phyloP scores from a whole-genome alignment of 2,329 filamentous ascomycete genomes.

The Pseudogymnoascus sp. region DNA sequence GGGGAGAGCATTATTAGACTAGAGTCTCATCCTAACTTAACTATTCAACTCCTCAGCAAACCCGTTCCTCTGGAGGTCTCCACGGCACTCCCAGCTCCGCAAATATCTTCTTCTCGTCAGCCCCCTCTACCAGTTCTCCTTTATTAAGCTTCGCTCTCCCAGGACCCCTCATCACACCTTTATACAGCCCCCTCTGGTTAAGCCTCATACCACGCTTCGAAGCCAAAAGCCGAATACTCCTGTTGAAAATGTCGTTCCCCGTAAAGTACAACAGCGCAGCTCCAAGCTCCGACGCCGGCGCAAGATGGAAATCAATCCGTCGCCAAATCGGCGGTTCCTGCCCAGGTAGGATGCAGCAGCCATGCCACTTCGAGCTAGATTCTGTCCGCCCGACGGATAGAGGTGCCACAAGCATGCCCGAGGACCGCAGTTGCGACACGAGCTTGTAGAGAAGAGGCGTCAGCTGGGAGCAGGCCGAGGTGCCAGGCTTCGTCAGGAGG shows the following conservation, averaged over 20 bases:
- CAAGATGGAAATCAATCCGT: conserved; percentile 76
- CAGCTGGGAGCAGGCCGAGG: conserved; percentile 47
- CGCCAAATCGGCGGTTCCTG: conserved; percentile 55
- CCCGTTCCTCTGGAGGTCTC: conserved; percentile 67
- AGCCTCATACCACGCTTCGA: conserved; percentile 74
- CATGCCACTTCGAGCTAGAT: conserved; percentile 77
- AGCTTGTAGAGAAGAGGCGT: conserved; percentile 55
- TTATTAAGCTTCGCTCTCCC: conserved; percentile 54
- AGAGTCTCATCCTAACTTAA: neutral
- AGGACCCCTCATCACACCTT: conserved; percentile 55
- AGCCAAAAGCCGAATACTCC: conserved; percentile 73
- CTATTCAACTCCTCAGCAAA: conserved; percentile 45
- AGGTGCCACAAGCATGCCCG: conserved; percentile 60
- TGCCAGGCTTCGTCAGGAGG: conserved; percentile 64
- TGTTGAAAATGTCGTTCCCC: conserved; percentile 89
- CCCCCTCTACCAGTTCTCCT: conserved; percentile 65
- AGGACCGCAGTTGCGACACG: conserved; percentile 50
- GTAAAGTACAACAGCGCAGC: conserved; percentile 93
- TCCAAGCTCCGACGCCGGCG: conserved; percentile 71
- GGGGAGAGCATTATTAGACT: neutral
- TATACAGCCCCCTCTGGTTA: conserved; percentile 76
- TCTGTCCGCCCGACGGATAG: conserved; percentile 48
- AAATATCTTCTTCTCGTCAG: conserved; percentile 73
- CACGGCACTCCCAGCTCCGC: conserved; percentile 75
- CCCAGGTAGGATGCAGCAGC: conserved; percentile 64